Base-by-base conservation (phyloP, 2,329 filamentous ascomycete species). In the Thyridium curvatum region DNA sequence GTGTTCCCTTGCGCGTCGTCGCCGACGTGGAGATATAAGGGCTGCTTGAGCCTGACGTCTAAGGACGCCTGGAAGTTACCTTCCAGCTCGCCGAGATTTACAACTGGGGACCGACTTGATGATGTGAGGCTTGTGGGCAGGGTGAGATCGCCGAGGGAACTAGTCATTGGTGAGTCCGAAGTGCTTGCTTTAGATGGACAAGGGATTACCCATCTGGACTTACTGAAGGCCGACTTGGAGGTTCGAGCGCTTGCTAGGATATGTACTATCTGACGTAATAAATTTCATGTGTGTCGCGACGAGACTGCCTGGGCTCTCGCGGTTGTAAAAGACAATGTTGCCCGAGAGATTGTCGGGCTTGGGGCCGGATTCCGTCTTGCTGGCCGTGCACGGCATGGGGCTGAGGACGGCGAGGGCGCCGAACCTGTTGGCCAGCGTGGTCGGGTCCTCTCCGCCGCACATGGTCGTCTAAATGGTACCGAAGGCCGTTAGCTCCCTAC, bases 221-320 rank as follows among this genome's bases (percentile, higher is more conserved):
- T 35, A 47, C 45, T 45, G 41, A 17, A 48, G 46, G 18, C 32
- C 31, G 6, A 46, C 28, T 14, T 38, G 39, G 4, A 46, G 26
- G 15, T 8, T 13, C 3, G n/a, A 28, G 6, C 14, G n/a, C 14
- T 29, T 34, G 7, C 12, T 9, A 5, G 17, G 4, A 10, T 40
- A 30, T 10, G 42, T 21, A 3, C 18, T 2, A 5, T 15, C 35
- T 3, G 42, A 34, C 4, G 41, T 42, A 3, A 38, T 41, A 21
- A 47, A 48, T 12, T 33, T 30, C 9, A 49, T 15, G 38, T 47
- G 45, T 3, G 46, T 49, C 15, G 46, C 46, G 6, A 49, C 18
- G n/a, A 31, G 38, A 30, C 45, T 44, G 38, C 29, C 18, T 30
- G 41, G 42, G 33, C 47, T 30, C 28, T 14, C n/a, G 4, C 41